phyloP scores from a whole-genome alignment of 2,329 filamentous ascomycete species.

The Aspergillus jensenii region DNA sequence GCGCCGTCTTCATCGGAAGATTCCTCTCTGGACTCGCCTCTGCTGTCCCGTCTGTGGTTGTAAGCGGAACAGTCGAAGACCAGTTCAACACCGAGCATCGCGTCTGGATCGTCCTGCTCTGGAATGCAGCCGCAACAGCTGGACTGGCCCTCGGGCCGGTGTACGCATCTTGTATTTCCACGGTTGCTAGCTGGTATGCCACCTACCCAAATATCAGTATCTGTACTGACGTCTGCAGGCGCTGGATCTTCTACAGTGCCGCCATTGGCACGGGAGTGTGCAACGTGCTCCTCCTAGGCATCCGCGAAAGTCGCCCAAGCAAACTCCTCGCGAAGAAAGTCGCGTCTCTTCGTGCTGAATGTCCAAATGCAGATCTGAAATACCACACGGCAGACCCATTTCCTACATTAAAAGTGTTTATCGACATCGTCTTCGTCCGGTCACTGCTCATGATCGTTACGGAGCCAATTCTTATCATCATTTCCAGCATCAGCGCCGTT shows the following conservation, averaged over 20 bases:
- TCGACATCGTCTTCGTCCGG: slow-evolving; percentile 5
- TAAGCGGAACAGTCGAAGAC: slow-evolving; percentile 10
- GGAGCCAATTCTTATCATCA: slow-evolving; percentile 7
- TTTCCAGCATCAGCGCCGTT: slow-evolving; percentile 3
- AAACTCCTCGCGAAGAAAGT: slow-evolving; percentile 8
- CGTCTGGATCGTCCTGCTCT: slow-evolving; percentile 7
- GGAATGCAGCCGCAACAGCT: not conserved
- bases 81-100: slow-evolving; percentile 5
- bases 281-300: not conserved
- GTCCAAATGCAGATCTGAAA: not conserved
- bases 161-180: not conserved
- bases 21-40: slow-evolving; percentile 8
- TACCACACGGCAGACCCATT: slow-evolving; percentile 9
- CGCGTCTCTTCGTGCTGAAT: not conserved
- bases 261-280: slow-evolving; percentile 1
- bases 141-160: slow-evolving; percentile 7
- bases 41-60: slow-evolving; percentile 7
- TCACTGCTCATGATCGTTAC: not conserved
- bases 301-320: slow-evolving; percentile 10
- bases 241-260: slow-evolving; percentile 11
- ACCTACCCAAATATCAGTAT: too few species aligned
- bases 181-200: not conserved
- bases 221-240: not conserved
- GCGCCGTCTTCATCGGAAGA: slow-evolving; percentile 2
- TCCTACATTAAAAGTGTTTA: slow-evolving; percentile 1